Evolutionary conservation across 345 rosid genomes (phyloP), one percentile per base, ranked within the genome.

Genomic region (Populus alba): DNA sequence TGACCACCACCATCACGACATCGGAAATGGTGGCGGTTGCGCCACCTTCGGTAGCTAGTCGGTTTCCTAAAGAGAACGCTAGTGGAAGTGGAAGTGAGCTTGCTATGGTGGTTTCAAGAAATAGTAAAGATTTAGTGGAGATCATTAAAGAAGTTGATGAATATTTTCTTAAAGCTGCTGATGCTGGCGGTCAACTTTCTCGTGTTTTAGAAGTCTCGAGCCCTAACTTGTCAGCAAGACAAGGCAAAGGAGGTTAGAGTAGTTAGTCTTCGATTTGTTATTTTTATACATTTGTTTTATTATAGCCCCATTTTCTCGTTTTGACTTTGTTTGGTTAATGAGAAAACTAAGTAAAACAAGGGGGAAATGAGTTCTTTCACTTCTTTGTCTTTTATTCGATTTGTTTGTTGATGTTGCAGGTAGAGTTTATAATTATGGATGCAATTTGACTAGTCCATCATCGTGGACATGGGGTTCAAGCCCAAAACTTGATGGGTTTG

Each of bases 121-220:
- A 90, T 67, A 84, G 86, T 41, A 96, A 96, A 81, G 98, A 94
- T 85, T 89, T 96, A 18, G 84, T 81, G 78, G 97, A 92, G 91
- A 96, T 96, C 63, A 87, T 90, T 11, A 93, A 94, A 78, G 97
- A 96, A 82, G 94, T 96, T 10, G 99, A 96, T 77, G 99, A 92
- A 59, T 96, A 96, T 77, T 96, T 93, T 72, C 85, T 88, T 37
- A 91, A 86, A 78, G 97, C 98, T 53, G 95, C 98, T 27, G 91
- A 91, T 72, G 90, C 94, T 5, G 98, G 97, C 16, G 79, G 79
- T 3, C 87, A 87, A 65, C 90, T 96, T 73, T 96, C 98, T 22
- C 45, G 81, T 43, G 85, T 91, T 11, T 78, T 96, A 66, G 98
- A 94, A 78, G 89, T 91, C 70, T 81, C 99, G 15, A 86, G 82